phyloP scores from a whole-genome alignment of 192 early-diverging fungal species.

The Endogone sp. region DNA sequence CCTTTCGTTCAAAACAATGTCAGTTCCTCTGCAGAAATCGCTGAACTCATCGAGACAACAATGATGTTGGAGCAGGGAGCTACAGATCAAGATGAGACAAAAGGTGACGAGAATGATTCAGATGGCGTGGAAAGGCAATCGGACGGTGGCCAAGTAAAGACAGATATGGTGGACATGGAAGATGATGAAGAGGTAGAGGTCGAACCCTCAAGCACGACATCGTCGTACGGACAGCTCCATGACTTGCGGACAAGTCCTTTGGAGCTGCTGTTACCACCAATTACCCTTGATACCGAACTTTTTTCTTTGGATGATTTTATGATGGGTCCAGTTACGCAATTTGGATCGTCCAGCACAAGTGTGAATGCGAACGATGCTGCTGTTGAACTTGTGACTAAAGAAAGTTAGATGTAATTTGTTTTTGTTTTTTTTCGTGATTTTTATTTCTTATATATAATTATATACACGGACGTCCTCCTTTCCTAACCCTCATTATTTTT shows the following conservation, averaged over 20 bases:
- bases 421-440: neutral
- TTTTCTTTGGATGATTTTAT: neutral
- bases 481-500: neutral
- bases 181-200: neutral
- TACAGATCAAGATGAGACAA: constrained; percentile 11
- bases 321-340: neutral
- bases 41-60: constrained; percentile 32
- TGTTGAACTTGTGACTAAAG: too few relatives aligned
- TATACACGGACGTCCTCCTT: too few relatives aligned
- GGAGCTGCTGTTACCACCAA: neutral
- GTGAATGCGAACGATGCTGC: neutral
- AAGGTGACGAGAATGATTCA: neutral
- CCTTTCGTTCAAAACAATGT: constrained; percentile 58
- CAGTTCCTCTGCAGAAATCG: constrained; percentile 50
- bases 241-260: neutral
- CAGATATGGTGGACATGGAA: neutral
- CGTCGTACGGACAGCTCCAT: neutral
- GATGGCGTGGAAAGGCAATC: neutral
- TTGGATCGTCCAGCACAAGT: neutral
- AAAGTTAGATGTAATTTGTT: neutral
- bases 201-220: neutral
- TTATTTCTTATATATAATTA: neutral
- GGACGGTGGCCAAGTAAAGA: neutral
- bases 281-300: neutral
- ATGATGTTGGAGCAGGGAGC: constrained; percentile 17